phyloP scores from a whole-genome alignment of 345 rosid species.

The Citropsis articulata region DNA sequence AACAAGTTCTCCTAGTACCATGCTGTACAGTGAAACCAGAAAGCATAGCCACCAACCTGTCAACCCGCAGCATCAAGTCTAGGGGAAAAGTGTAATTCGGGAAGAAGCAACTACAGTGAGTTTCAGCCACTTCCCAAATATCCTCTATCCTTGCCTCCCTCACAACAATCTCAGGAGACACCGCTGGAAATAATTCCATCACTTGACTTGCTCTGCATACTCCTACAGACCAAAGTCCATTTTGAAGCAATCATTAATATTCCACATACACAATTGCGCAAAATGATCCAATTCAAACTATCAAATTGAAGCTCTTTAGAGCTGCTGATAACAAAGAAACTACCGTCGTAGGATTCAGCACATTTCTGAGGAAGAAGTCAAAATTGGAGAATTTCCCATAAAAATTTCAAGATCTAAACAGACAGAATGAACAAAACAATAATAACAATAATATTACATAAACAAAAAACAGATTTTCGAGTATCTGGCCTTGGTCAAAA shows the following conservation, averaged over 20 bases:
- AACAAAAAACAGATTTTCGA: not conserved
- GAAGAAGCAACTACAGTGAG: slow-evolving; percentile 89
- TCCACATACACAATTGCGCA: not conserved
- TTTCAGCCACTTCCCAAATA: slow-evolving; percentile 98
- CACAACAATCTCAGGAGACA: slow-evolving; percentile 79
- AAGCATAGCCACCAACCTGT: slow-evolving; percentile 75
- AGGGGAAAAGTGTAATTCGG: slow-evolving; percentile 85
- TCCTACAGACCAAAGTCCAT: slow-evolving; percentile 33
- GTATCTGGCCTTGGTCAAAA: not conserved
- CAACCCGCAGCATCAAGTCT: slow-evolving; percentile 68
- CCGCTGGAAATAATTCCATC: slow-evolving; percentile 59
- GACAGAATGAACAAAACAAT: not conserved
- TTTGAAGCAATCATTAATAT: not conserved
- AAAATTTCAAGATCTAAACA: not conserved
- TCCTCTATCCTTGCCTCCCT: slow-evolving; percentile 94
- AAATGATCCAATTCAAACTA: not conserved
- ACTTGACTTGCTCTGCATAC: slow-evolving; percentile 78
- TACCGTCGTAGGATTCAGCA: not conserved
- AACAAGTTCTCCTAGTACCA: slow-evolving; percentile 68
- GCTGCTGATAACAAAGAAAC: not conserved
- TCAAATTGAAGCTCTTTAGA: not conserved
- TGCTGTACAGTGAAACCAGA: slow-evolving; percentile 67
- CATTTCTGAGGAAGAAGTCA: not conserved
- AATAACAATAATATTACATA: not conserved
- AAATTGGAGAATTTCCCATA: not conserved